A percentile compares a stretch with the other conserved stretches of the same genome.
phyloP scores from a whole-genome alignment of 2,329 filamentous ascomycete genomes.

The Incumbomyces lentus region DNA sequence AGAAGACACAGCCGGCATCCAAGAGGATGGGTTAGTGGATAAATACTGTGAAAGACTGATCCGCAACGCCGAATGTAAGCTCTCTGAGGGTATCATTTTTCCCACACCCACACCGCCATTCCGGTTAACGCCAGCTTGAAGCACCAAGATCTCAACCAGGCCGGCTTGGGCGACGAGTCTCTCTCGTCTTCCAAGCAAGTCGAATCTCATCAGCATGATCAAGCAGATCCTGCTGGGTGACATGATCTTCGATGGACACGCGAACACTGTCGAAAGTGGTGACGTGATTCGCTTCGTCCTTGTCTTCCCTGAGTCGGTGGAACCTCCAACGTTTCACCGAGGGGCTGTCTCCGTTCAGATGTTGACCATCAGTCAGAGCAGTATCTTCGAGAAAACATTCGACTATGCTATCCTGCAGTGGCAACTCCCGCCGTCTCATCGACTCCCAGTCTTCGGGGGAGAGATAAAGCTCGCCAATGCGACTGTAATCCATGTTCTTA shows the following conservation, averaged over 20 bases:
- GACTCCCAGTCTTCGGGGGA: constrained; percentile 72
- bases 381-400: constrained; percentile 69
- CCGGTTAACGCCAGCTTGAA: too few relatives aligned
- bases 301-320: constrained; percentile 86
- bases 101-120: too few relatives aligned
- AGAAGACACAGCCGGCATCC: too few relatives aligned
- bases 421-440: constrained; percentile 62
- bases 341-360: background rate
- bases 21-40: too few relatives aligned
- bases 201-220: constrained; percentile 60
- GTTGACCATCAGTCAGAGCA: background rate
- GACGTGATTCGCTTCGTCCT: constrained; percentile 80
- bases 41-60: too few relatives aligned
- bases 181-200: constrained; percentile 64
- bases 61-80: too few relatives aligned
- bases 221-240: constrained; percentile 72
- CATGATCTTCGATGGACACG: constrained; percentile 76
- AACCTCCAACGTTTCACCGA: constrained; percentile 55
- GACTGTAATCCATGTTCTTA: constrained; percentile 53
- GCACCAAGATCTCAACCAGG: background rate
- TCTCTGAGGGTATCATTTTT: background rate
- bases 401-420: constrained; percentile 76
- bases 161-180: constrained; percentile 13
- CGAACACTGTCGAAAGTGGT: constrained; percentile 75
- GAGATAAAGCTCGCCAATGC: constrained; percentile 58